These are phyloP conservation scores for Acanthamoeba lugdunensis DNA, from an alignment of 208 protist genomes.

Conservation along the genomic window DNA sequence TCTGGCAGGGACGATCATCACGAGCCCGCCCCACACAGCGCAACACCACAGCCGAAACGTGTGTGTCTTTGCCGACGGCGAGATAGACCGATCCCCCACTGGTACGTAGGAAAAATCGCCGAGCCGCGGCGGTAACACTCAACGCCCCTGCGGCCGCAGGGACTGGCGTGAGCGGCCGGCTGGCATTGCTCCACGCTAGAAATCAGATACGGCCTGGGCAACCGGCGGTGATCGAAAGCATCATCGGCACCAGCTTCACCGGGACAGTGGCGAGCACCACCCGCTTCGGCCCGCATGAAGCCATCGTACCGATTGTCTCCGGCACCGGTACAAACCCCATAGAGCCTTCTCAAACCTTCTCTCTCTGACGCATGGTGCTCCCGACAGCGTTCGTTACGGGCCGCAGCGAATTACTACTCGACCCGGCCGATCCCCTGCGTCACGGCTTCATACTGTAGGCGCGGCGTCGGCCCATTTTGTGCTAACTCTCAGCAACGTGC, in stretches of 20 bases:
- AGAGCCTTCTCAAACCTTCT: no score
- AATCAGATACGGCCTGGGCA: not conserved
- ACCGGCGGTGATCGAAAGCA: slow-evolving; percentile 25
- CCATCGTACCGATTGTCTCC: not conserved
- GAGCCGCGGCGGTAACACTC: no score
- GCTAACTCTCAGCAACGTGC: no score
- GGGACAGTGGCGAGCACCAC: not conserved
- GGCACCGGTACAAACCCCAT: not conserved
- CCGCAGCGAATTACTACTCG: not conserved
- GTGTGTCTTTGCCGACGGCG: slow-evolving; percentile 22
- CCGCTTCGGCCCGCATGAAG: not conserved
- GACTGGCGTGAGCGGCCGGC: slow-evolving; percentile 34
- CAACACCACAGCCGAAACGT: slow-evolving; percentile 22
- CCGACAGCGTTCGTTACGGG: not conserved
- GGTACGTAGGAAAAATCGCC: not conserved
- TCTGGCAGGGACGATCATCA: slow-evolving; percentile 25
- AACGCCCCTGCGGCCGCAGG: not conserved
- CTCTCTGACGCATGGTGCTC: no score
- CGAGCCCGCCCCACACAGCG: not conserved
- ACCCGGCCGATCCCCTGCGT: not conserved
- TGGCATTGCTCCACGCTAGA: not conserved
- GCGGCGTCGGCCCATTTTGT: no score
- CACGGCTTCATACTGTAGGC: not conserved
- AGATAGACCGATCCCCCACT: slow-evolving; percentile 26
- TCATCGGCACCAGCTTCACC: slow-evolving; percentile 45